Percentiles rank a stretch among this genome's conserved stretches.
phyloP scores from a whole-genome alignment of 768 basidiomycete genomes.

The Naematelia encephala region DNA sequence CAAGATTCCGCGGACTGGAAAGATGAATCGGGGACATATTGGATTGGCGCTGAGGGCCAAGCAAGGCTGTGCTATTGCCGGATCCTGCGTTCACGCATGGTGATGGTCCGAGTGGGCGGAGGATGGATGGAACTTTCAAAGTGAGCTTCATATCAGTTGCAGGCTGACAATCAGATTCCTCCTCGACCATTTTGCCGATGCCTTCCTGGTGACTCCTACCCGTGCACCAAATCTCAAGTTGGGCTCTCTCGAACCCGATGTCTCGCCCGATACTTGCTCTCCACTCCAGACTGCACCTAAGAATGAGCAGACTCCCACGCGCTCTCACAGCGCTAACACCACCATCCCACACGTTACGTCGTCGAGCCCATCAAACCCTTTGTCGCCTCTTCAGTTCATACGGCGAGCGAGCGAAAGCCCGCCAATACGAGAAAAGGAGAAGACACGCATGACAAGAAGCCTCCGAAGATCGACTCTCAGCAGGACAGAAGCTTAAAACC shows the following conservation, averaged over 20 bases:
- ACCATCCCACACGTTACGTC: not conserved
- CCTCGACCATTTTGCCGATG: slow-evolving; percentile 39
- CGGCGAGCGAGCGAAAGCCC: slow-evolving; percentile 59
- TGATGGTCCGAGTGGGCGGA: slow-evolving; percentile 95
- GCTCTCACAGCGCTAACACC: not conserved
- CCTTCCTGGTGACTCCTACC: slow-evolving; percentile 5
- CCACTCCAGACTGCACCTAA: slow-evolving; percentile 4
- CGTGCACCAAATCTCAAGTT: not conserved
- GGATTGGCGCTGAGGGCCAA: slow-evolving; percentile 85
- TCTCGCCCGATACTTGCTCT: not conserved
- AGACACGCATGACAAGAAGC: slow-evolving; percentile 13
- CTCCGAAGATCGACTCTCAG: not conserved
- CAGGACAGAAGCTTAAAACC: not conserved
- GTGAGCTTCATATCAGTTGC: slow-evolving; percentile 55
- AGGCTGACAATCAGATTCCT: slow-evolving; percentile 28
- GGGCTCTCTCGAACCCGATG: not conserved
- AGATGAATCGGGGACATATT: slow-evolving; percentile 90
- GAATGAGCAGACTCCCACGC: slow-evolving; percentile 7
- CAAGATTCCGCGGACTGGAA: slow-evolving; percentile 66
- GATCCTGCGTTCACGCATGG: slow-evolving; percentile 82
- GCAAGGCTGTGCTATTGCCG: slow-evolving; percentile 85
- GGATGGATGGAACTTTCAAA: slow-evolving; percentile 90
- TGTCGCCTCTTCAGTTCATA: slow-evolving; percentile 79
- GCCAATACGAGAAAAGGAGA: slow-evolving; percentile 33
- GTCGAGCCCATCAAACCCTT: slow-evolving; percentile 56